Base-by-base conservation (phyloP, 805 yeast genomes). In the Tetrapisispora taiwanensis region DNA sequence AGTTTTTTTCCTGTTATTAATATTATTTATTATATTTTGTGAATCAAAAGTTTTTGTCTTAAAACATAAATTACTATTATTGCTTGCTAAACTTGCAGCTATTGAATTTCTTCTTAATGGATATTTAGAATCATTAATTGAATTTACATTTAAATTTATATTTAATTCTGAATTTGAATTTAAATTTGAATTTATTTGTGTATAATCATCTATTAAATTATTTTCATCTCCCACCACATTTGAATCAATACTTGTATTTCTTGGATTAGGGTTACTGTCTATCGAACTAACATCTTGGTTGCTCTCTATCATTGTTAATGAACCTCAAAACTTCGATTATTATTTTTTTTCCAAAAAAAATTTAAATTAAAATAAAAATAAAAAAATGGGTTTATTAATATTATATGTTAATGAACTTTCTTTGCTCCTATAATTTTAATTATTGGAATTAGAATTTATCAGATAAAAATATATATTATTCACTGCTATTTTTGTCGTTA, bases 41-140 rank as follows among this genome's bases (percentile, higher is more conserved):
- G 40, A 37, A 18, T 27, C 40, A 27, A 14, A n/a, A 17, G 40
- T 37, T 14, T 28, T 37, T 17, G 40, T 27, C 26, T 37, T 37
- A 27, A 37, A 37, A 14, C 27, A 37, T 27, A 37, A 13, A 27
- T 37, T 37, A 27, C 40, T 37, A 14, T 37, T 37, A 18, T 26
- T 37, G 17, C 40, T 37, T 12, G 17, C 6, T 8, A 37, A 32
- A 28, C 32, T 37, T 12, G 26, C 32, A 5, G 40, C 24, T 27
- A 28, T 28, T 12, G 40, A 37, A 27, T 27, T 27, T 18, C 40
- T 27, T 37, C 40, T 37, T 12, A 17, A n/a, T 9, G 20, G 26
- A 14, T 9, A 24, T 17, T 24, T 10, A 7, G 14, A 15, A 15
- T 24, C 31, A 36, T 5, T 8, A 24, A 15, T 24, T 3, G 19